Evolutionary conservation across 2,329 filamentous ascomycete genomes (phyloP), one percentile per base, ranked within the genome.

Genomic region (Fusarium longipes): DNA sequence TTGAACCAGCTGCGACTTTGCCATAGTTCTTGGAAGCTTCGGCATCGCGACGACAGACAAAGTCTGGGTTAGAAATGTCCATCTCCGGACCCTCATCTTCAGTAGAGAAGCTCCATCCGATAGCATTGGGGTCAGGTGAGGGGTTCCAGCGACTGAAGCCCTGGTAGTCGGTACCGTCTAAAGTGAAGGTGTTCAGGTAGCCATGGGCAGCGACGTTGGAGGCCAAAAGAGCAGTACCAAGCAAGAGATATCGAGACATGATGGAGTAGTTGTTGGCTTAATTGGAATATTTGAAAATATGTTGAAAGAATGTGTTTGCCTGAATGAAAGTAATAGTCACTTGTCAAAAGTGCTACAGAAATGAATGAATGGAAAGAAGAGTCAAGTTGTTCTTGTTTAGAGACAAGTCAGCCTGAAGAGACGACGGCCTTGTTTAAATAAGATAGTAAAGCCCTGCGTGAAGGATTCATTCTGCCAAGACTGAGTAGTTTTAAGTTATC

Each of bases 41-140:
- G 7, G 77, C 77, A 36, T 73, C 75, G 54, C 75, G 77, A 72
- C 82, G 81, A 70, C 82, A 84, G 71, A 79, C 79, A 50, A 84
- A 82, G 57, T 82, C 81, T 32, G 76, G 56, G 33, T 72, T 76
- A 49, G 70, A 74, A 63, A 78, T 69, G 40, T 79, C 78, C 43
- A 76, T 80, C 25, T 85, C 82, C 65, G 83, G 84, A 65, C 84
- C 84, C 71, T 83, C 82, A 66, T 82, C 81, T 30, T 77, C 77
- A 44, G 83, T 80, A 22, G 76, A 73, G 35, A 78, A 78, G 6
- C 76, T 74, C 81, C 81, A 83, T 40, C 79, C 80, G 47, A 75
- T 73, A 45, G 68, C 68, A 6, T 70, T 50, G 15, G 80, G 78
- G 8, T 76, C 76, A 25, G 71, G 69, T n/a, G 70, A 53, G 30